A percentile compares a stretch with the other conserved stretches of the same genome.
Conservation (phyloP, 257 asterid genomes). For the Plantago elongata region DNA sequence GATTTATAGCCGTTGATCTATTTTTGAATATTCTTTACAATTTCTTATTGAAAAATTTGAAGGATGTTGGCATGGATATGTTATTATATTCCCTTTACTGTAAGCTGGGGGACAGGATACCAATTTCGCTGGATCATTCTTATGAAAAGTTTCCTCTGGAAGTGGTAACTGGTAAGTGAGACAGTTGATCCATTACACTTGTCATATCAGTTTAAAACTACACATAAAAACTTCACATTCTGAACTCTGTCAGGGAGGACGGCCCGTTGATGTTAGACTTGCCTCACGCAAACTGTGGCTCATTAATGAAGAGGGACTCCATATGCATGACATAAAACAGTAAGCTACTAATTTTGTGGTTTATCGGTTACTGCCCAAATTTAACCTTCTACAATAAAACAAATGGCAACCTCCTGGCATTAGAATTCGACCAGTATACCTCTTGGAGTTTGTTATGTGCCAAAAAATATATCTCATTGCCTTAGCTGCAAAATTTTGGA, state of each 20-base stretch:
- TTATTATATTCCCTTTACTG: slow-evolving; percentile 43
- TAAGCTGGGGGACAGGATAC: slow-evolving; percentile 51
- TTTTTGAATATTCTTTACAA: slow-evolving; percentile 17
- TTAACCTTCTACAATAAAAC: too few species aligned
- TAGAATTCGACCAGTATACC: too few species aligned
- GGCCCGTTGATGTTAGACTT: slow-evolving; percentile 61
- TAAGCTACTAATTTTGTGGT: slow-evolving; percentile 31
- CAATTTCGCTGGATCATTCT: slow-evolving; percentile 50
- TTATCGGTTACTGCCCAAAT: slow-evolving; percentile 9
- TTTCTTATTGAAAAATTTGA: slow-evolving; percentile 21
- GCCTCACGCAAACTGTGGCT: slow-evolving; percentile 63
- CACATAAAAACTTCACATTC: slow-evolving; percentile 5
- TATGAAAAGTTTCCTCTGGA: slow-evolving; percentile 41
- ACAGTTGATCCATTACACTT: slow-evolving; percentile 13
- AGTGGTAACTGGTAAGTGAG: slow-evolving; percentile 70
- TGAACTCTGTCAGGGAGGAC: slow-evolving; percentile 51
- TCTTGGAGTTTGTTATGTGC: too few species aligned
- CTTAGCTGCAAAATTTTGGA: too few species aligned
- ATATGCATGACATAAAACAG: slow-evolving; percentile 48
- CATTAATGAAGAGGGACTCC: slow-evolving; percentile 67
- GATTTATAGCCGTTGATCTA: slow-evolving; percentile 12
- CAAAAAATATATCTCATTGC: too few species aligned
- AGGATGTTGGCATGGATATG: slow-evolving; percentile 51
- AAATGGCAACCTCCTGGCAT: too few species aligned
- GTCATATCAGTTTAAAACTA: neutral